A percentile compares a stretch with the other conserved stretches of the same genome.
Evolutionary conservation across 495 filamentous ascomycete species (phyloP).

Genomic region (Penicillium tannophilum): DNA sequence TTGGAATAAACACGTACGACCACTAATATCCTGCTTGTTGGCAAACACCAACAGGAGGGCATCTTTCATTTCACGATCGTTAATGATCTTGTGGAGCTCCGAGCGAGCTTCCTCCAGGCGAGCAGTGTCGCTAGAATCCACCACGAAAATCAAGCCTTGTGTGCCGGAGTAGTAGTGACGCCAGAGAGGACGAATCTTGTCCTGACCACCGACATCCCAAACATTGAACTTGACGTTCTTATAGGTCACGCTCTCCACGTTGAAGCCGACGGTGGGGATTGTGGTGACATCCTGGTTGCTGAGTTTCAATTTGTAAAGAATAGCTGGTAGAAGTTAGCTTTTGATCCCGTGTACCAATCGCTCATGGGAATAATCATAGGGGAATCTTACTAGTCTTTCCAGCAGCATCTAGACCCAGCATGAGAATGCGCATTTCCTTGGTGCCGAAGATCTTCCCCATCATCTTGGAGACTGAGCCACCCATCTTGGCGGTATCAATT

Average conservation of each 20-base stretch:
- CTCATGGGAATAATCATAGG: neutral
- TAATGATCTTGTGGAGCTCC: constrained; percentile 93
- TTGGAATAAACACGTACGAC: constrained; percentile 59
- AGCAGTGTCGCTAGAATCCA: constrained; percentile 85
- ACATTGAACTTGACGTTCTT: constrained; percentile 99
- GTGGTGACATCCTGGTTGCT: constrained; percentile 93
- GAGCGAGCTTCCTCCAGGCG: constrained; percentile 87
- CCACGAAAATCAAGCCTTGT: constrained; percentile 96
- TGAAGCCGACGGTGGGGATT: constrained; percentile 99
- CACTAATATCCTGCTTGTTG: constrained; percentile 93
- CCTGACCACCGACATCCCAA: constrained; percentile 99
- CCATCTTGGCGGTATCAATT: constrained; percentile 58
- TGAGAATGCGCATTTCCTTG: constrained; percentile 97
- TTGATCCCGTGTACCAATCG: neutral
- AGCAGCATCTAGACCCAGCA: constrained; percentile 96
- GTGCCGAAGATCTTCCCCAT: constrained; percentile 98
- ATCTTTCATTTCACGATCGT: constrained; percentile 98
- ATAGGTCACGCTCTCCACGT: constrained; percentile 98
- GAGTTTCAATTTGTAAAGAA: constrained; percentile 99
- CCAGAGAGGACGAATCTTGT: constrained; percentile 98
- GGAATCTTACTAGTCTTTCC: constrained; percentile 83
- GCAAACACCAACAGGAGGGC: constrained; percentile 92
- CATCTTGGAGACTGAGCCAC: constrained; percentile 80
- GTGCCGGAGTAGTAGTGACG: constrained; percentile 98
- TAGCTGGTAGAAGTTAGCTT: constrained; percentile 55